Conservation (phyloP, 345 rosid species). For the Odontarrhena argentea region DNA sequence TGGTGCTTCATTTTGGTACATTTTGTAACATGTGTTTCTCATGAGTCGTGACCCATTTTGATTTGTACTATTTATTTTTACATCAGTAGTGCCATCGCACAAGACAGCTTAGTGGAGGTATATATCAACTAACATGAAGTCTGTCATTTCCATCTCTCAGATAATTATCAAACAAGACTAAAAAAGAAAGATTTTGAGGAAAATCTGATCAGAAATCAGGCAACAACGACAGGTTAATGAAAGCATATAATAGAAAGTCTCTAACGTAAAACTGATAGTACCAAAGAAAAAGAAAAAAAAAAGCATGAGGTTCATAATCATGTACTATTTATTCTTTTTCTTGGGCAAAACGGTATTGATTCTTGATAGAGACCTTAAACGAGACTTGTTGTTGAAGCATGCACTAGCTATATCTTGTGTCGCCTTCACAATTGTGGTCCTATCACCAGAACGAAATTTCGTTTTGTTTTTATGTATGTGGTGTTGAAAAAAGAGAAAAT, state of each 20-base stretch:
- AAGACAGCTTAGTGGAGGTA: slow-evolving; percentile 22
- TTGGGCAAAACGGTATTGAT: slow-evolving; percentile 28
- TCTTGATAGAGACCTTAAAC: slow-evolving; percentile 35
- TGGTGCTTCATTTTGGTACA: neutral
- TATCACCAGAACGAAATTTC: slow-evolving; percentile 19
- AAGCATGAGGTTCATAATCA: slow-evolving; percentile 19
- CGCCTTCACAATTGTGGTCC: slow-evolving; percentile 31
- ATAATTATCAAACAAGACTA: slow-evolving; percentile 33
- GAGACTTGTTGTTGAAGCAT: slow-evolving; percentile 33
- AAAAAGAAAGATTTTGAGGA: neutral
- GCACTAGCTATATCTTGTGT: slow-evolving; percentile 14
- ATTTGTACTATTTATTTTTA: slow-evolving; percentile 19
- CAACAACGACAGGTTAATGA: slow-evolving; percentile 1
- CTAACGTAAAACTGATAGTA: neutral
- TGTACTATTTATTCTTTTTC: slow-evolving; percentile 13
- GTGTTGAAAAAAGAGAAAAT: slow-evolving; percentile 18
- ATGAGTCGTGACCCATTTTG: slow-evolving; percentile 19
- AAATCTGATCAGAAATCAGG: neutral
- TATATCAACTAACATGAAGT: slow-evolving; percentile 11
- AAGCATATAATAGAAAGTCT: slow-evolving; percentile 3
- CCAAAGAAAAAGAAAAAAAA: neutral
- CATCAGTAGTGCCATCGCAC: slow-evolving; percentile 9
- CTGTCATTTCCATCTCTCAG: neutral
- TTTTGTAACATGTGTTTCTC: slow-evolving; percentile 27
- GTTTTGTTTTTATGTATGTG: slow-evolving; percentile 10